Evolutionary conservation across 2,329 filamentous ascomycete species (phyloP).

Genomic region (Leptographium lundbergii): DNA sequence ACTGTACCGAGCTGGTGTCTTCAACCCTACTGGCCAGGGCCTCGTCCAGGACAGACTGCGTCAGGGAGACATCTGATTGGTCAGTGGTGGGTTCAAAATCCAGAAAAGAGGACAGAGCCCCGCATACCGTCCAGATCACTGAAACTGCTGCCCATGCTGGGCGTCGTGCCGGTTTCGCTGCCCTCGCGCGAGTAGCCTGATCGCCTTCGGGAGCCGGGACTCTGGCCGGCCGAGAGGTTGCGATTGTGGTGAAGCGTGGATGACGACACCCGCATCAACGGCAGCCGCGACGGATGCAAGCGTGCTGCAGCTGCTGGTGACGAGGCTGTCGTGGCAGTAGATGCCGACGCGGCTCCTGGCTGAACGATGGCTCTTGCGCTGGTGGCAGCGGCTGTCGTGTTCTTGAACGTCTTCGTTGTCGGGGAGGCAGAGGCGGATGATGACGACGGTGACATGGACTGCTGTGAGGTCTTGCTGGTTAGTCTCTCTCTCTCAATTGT

Average conservation of each 20-base stretch:
- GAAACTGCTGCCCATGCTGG: slow-evolving; percentile 75
- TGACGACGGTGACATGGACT: not conserved
- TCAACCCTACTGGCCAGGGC: slow-evolving; percentile 1
- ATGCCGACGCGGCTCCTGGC: not conserved
- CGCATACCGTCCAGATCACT: slow-evolving; percentile 65
- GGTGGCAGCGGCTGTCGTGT: not conserved
- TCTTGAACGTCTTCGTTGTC: not conserved
- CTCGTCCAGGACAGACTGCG: not conserved
- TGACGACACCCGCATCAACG: slow-evolving; percentile 29
- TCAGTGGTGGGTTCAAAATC: not conserved
- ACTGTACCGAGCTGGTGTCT: not conserved
- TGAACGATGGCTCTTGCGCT: not conserved
- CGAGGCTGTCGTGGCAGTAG: not conserved
- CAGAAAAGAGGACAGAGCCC: not conserved
- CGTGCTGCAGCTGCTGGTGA: slow-evolving; percentile 5
- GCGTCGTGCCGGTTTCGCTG: slow-evolving; percentile 51
- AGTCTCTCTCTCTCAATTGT: not conserved
- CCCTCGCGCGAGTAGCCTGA: slow-evolving; percentile 41
- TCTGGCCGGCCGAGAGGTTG: slow-evolving; percentile 27
- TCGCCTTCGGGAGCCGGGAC: slow-evolving; percentile 32
- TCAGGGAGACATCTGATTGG: not conserved
- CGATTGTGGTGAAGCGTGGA: slow-evolving; percentile 39
- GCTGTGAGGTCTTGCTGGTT: not conserved
- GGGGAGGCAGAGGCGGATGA: slow-evolving; percentile 10
- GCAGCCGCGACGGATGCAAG: slow-evolving; percentile 7